Percentiles rank a stretch among this genome's conserved stretches.
Evolutionary conservation across 768 basidiomycete species (phyloP).

Genomic region (Pleurotus cornucopiae): DNA sequence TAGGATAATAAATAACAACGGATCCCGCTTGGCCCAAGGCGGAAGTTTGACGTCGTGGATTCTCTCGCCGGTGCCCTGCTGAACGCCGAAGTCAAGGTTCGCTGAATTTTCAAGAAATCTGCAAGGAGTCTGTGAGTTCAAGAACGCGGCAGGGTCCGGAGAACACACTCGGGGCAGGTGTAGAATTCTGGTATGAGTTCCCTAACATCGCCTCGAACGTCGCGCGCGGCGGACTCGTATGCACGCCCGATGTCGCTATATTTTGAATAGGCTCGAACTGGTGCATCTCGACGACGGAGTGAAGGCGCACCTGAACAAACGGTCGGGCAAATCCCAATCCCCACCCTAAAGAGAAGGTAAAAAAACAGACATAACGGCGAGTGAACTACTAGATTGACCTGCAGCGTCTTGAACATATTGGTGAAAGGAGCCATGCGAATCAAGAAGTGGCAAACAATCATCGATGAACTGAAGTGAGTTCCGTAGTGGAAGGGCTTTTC

Average conservation of each 20-base stretch:
- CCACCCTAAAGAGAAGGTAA: constrained; percentile 46
- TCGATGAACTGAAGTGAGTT: constrained; percentile 94
- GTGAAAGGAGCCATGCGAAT: constrained; percentile 90
- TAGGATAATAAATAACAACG: constrained; percentile 73
- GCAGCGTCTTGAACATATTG: constrained; percentile 89
- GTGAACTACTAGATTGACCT: constrained; percentile 27
- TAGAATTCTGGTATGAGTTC: constrained; percentile 92
- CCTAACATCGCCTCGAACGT: constrained; percentile 87
- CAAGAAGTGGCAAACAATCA: constrained; percentile 94
- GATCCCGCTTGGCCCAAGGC: constrained; percentile 83
- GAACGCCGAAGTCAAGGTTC: constrained; percentile 74
- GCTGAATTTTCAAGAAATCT: constrained; percentile 84
- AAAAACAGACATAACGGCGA: neutral
- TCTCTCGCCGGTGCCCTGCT: constrained; percentile 68
- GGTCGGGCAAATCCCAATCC: constrained; percentile 90
- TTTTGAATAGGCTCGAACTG: neutral
- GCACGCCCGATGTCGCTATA: constrained; percentile 72
- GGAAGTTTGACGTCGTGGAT: constrained; percentile 89
- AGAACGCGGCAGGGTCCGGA: neutral
- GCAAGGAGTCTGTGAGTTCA: constrained; percentile 1
- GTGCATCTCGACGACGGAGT: neutral
- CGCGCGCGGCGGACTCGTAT: constrained; percentile 80
- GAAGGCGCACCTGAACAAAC: constrained; percentile 64
- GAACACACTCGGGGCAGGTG: constrained; percentile 67
- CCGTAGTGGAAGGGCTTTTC: constrained; percentile 92